These are phyloP conservation scores for Podospora comata DNA, from an alignment of 495 filamentous ascomycete genomes.

Conservation along the genomic window DNA sequence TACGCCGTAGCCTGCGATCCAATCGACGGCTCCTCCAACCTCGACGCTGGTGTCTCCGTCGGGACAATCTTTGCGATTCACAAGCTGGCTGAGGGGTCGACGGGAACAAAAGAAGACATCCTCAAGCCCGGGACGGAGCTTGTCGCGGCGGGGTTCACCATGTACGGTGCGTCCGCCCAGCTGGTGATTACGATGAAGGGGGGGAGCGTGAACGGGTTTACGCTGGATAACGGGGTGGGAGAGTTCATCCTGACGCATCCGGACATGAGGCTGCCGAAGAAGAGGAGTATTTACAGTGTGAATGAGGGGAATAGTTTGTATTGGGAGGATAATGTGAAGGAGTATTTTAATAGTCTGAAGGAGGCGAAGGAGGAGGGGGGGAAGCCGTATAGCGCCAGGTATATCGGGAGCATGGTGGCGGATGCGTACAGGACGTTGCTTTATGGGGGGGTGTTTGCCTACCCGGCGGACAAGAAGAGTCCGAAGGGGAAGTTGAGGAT, in stretches of 20 bases:
- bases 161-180: conserved; percentile 97
- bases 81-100: conserved; percentile 71
- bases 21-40: conserved; percentile 95
- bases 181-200: conserved; percentile 96
- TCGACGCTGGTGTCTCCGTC: conserved; percentile 96
- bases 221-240: conserved; percentile 89
- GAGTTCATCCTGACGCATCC: conserved; percentile 99
- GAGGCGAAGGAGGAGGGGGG: conserved; percentile 55
- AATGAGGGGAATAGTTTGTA: conserved; percentile 97
- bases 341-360: conserved; percentile 87
- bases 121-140: conserved; percentile 85
- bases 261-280: conserved; percentile 79
- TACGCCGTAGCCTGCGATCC: conserved; percentile 97
- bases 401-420: conserved; percentile 97
- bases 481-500: conserved; percentile 97
- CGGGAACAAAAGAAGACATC: conserved; percentile 74
- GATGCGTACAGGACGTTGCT: conserved; percentile 94
- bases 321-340: conserved; percentile 86
- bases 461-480: conserved; percentile 96
- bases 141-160: conserved; percentile 93
- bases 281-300: conserved; percentile 89
- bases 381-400: conserved; percentile 92
- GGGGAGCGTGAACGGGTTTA: conserved; percentile 93
- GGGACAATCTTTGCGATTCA: conserved; percentile 97
- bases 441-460: conserved; percentile 96